These are phyloP conservation scores for Colletotrichum camelliae DNA, from an alignment of 2,329 filamentous ascomycete species.

Conservation along the genomic window DNA sequence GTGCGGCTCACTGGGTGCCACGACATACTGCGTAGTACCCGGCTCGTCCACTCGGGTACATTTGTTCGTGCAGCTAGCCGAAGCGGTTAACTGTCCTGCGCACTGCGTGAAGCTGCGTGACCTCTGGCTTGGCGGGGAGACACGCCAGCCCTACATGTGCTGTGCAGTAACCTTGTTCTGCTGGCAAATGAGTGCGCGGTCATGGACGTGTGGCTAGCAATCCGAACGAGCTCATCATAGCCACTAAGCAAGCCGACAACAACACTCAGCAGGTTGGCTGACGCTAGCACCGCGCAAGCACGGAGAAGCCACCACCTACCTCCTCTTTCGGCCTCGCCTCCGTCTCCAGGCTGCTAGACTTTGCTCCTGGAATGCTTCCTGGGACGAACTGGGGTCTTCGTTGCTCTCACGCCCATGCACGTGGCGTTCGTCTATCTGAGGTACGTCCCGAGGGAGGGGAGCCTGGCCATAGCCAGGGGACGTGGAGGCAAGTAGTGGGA, in stretches of 20 bases:
- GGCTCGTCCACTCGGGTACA: conserved; percentile 10
- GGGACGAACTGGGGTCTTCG: background rate
- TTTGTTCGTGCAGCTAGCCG: background rate
- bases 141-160: conserved; percentile 18
- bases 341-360: background rate
- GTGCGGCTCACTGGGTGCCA: conserved; percentile 6
- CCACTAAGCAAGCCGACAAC: background rate
- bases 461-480: background rate
- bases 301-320: background rate
- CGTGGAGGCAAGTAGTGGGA: background rate
- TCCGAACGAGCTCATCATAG: background rate
- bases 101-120: background rate
- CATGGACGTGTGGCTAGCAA: background rate
- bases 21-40: background rate
- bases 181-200: background rate
- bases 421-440: conserved; percentile 18
- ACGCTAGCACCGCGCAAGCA: conserved; percentile 14
- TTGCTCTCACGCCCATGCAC: background rate
- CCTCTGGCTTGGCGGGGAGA: background rate
- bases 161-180: background rate
- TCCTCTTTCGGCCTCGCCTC: background rate
- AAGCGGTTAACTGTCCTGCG: background rate
- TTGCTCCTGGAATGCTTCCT: background rate
- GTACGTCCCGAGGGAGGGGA: background rate
- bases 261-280: background rate